Conservation (phyloP, 2,329 filamentous ascomycete genomes). For the Dactylellina sp. region DNA sequence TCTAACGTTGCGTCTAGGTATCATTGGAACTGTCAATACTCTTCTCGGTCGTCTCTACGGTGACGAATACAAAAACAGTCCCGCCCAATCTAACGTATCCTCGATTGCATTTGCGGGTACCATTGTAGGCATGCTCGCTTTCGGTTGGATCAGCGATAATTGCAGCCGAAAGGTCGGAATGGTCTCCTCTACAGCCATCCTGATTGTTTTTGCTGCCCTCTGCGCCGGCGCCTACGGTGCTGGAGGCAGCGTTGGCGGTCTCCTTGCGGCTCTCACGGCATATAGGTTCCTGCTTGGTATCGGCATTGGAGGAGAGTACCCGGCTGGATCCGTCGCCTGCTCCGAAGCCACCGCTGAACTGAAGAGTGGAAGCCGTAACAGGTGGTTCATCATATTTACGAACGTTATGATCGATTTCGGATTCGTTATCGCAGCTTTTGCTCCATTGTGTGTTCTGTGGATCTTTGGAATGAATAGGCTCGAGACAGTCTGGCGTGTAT, state of each 20-base stretch:
- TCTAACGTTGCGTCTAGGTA: constrained; percentile 61
- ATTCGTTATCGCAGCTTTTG: constrained; percentile 82
- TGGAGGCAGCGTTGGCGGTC: constrained; percentile 74
- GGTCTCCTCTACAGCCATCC: constrained; percentile 81
- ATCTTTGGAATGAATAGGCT: constrained; percentile 73
- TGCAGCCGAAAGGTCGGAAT: constrained; percentile 87
- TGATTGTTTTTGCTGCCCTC: constrained; percentile 86
- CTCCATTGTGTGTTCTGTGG: constrained; percentile 75
- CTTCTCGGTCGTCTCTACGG: constrained; percentile 74
- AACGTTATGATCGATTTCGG: constrained; percentile 88
- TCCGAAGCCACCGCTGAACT: constrained; percentile 87
- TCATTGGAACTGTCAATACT: constrained; percentile 88
- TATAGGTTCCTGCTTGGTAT: constrained; percentile 69
- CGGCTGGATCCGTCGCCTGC: constrained; percentile 83
- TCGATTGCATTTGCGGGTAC: constrained; percentile 89
- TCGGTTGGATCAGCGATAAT: constrained; percentile 84
- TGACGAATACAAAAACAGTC: constrained; percentile 74
- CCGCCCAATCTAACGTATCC: constrained; percentile 78
- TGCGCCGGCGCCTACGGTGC: constrained; percentile 80
- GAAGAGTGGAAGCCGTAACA: constrained; percentile 81
- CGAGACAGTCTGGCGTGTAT: constrained; percentile 82
- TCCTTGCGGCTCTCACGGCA: constrained; percentile 68
- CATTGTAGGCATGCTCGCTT: constrained; percentile 58
- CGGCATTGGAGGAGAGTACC: constrained; percentile 85
- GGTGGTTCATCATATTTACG: constrained; percentile 91